phyloP scores from a whole-genome alignment of 2,329 filamentous ascomycete genomes.

The Westerdykella sp. region DNA sequence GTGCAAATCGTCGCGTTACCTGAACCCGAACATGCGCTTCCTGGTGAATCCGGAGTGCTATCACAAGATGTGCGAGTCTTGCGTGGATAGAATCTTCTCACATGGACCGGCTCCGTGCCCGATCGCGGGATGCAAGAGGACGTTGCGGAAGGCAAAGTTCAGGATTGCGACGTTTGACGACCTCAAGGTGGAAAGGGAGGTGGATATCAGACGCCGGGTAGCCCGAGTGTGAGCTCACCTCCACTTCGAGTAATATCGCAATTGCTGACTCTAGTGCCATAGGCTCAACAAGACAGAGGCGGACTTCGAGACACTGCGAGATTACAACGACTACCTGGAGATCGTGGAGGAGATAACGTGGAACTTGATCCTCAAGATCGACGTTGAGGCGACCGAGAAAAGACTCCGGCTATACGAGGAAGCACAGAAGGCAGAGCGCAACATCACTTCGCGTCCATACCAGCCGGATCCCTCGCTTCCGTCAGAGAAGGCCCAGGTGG shows the following conservation, averaged over 20 bases:
- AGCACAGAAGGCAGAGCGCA: constrained; percentile 55
- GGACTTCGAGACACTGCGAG: constrained; percentile 77
- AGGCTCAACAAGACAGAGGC: constrained; percentile 87
- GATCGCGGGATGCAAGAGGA: constrained; percentile 80
- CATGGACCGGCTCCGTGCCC: constrained; percentile 89
- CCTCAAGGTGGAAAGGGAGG: constrained; percentile 80
- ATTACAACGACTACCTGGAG: constrained; percentile 93
- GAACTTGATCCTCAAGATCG: constrained; percentile 69
- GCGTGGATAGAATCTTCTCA: constrained; percentile 89
- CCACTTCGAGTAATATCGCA: neutral
- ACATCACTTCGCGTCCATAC: constrained; percentile 35
- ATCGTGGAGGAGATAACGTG: constrained; percentile 85
- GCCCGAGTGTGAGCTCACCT: constrained; percentile 46
- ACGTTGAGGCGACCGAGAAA: constrained; percentile 58
- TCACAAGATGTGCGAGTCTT: constrained; percentile 96
- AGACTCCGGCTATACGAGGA: constrained; percentile 65
- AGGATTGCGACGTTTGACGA: constrained; percentile 85
- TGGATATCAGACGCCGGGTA: constrained; percentile 80
- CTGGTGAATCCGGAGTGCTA: constrained; percentile 98
- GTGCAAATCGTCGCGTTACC: constrained; percentile 93
- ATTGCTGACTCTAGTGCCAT: constrained; percentile 9
- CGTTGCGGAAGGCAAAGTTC: constrained; percentile 78
- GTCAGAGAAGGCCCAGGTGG: constrained; percentile 15
- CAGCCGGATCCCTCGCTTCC: constrained; percentile 14
- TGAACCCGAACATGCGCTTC: constrained; percentile 90